Conservation (phyloP, 495 filamentous ascomycete species). For the Lineolata rhizophorae region DNA sequence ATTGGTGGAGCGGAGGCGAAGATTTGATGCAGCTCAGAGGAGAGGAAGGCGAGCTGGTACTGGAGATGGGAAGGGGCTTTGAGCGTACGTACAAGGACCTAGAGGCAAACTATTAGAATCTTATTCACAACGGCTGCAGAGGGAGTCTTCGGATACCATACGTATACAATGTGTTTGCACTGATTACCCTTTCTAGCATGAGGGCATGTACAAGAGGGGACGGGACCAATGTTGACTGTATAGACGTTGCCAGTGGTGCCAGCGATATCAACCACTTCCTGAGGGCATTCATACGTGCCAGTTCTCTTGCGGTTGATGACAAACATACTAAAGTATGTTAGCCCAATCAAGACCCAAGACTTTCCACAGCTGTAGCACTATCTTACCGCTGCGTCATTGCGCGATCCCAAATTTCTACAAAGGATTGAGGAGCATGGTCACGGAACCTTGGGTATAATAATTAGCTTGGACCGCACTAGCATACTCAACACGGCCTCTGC, state of each 20-base stretch:
- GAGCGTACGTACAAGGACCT: slow-evolving; percentile 42
- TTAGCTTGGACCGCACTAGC: no score
- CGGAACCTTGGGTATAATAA: no score
- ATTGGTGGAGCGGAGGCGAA: slow-evolving; percentile 30
- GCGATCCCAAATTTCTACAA: slow-evolving; percentile 21
- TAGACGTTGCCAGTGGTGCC: slow-evolving; percentile 65
- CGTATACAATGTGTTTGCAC: slow-evolving; percentile 58
- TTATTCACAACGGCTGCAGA: background rate
- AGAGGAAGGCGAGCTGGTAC: slow-evolving; percentile 56
- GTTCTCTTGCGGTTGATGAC: slow-evolving; percentile 27
- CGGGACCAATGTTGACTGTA: slow-evolving; percentile 28
- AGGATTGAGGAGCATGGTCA: slow-evolving; percentile 15
- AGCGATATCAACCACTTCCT: slow-evolving; percentile 41
- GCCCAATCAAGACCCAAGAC: background rate
- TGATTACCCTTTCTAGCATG: slow-evolving; percentile 38
- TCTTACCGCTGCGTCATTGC: slow-evolving; percentile 24
- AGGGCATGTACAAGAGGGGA: slow-evolving; percentile 47
- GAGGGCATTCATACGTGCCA: slow-evolving; percentile 20
- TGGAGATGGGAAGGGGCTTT: slow-evolving; percentile 37
- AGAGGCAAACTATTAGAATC: background rate
- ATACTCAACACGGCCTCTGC: no score
- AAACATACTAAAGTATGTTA: slow-evolving; percentile 31
- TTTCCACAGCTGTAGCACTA: background rate
- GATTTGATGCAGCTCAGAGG: slow-evolving; percentile 38
- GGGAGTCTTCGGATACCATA: slow-evolving; percentile 13